Conservation (phyloP, 1,284 basidiomycete genomes). For the Porodaedalea pini region DNA sequence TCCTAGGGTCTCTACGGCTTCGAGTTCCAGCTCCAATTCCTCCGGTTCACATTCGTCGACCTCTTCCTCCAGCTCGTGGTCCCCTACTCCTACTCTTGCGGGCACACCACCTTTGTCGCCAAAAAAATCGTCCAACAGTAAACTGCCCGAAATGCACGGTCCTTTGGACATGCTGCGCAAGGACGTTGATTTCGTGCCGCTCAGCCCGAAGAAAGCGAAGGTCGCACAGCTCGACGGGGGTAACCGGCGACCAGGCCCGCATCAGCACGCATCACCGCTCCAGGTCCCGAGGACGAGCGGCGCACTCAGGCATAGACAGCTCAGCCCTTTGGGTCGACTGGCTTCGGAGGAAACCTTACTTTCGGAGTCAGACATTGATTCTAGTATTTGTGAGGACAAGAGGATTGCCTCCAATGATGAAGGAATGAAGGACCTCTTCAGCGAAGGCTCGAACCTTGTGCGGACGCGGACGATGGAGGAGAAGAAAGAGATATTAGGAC, state of each 20-base stretch:
- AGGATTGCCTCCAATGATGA: background rate
- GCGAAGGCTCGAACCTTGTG: background rate
- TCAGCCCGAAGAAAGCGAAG: constrained; percentile 59
- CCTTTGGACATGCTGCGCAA: constrained; percentile 59
- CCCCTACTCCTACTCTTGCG: constrained; percentile 18
- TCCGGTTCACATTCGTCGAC: constrained; percentile 32
- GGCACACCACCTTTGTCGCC: constrained; percentile 19
- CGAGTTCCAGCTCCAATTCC: constrained; percentile 24
- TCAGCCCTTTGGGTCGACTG: constrained; percentile 14
- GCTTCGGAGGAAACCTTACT: constrained; percentile 13
- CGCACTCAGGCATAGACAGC: constrained; percentile 1
- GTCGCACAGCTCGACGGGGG: constrained; percentile 34
- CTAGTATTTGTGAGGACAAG: background rate
- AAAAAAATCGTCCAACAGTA: background rate
- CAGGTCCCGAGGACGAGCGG: background rate
- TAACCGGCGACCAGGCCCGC: constrained; percentile 20
- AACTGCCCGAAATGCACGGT: constrained; percentile 32
- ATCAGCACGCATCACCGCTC: background rate
- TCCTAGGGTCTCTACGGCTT: constrained; percentile 8
- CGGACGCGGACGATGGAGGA: constrained; percentile 62
- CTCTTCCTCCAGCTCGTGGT: constrained; percentile 28
- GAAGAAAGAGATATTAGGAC: constrained; percentile 77
- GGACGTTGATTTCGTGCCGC: constrained; percentile 68
- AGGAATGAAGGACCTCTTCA: background rate
- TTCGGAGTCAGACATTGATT: constrained; percentile 4